These are phyloP conservation scores for Meyerozyma sp. DNA, from an alignment of 1,139 yeast species.

Conservation along the genomic window DNA sequence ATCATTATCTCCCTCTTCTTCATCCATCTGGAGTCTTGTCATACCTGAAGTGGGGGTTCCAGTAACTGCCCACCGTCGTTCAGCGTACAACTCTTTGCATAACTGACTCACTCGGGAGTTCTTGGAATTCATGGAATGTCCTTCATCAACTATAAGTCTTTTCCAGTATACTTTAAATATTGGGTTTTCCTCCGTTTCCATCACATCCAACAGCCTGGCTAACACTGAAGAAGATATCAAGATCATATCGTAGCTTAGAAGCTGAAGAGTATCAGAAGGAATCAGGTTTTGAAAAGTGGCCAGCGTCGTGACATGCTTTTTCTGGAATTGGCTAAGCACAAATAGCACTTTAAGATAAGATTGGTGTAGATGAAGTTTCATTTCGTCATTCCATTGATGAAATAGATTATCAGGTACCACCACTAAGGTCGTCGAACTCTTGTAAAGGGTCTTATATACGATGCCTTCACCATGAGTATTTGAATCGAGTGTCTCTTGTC, in stretches of 20 bases:
- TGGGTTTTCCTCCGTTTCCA: conserved; percentile 20
- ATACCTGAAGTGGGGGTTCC: conserved; percentile 75
- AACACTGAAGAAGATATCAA: conserved; percentile 46
- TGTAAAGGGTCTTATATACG: conserved; percentile 21
- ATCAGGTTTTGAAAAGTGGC: conserved; percentile 16
- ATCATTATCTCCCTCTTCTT: conserved; percentile 11
- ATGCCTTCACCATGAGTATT: conserved; percentile 13
- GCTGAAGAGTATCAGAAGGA: conserved; percentile 22
- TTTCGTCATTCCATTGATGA: conserved; percentile 60
- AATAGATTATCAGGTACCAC: conserved; percentile 64
- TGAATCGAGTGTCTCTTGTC: conserved; percentile 1
- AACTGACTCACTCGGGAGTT: conserved; percentile 44
- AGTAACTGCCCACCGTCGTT: conserved; percentile 67
- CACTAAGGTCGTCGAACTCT: conserved; percentile 52
- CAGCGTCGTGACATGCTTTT: conserved; percentile 10
- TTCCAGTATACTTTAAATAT: conserved; percentile 55
- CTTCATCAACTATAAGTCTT: conserved; percentile 67
- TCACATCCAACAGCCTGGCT: conserved; percentile 28
- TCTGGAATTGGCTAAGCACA: conserved; percentile 28
- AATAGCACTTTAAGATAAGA: conserved; percentile 30
- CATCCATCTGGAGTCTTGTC: conserved; percentile 53
- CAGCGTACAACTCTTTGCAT: conserved; percentile 46
- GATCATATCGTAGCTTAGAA: conserved; percentile 46
- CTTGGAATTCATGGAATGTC: conserved; percentile 56
- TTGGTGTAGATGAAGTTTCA: conserved; percentile 46